These are phyloP conservation scores for Exophiala dermatitidis DNA, from an alignment of 2,329 filamentous ascomycete species.

Conservation along the genomic window DNA sequence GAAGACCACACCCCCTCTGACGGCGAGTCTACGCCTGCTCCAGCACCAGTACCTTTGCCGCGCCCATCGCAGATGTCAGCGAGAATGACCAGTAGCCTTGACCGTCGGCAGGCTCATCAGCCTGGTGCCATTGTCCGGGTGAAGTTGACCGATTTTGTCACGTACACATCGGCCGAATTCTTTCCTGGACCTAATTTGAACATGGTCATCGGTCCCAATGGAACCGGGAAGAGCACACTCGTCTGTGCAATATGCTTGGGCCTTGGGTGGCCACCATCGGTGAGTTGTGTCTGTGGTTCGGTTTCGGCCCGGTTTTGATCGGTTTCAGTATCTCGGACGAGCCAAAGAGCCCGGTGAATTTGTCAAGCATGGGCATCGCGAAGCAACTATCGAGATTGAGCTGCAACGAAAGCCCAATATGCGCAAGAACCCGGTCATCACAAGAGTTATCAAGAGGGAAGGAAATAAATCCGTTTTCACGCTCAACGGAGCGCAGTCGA, in stretches of 20 bases:
- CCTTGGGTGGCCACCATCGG: conserved; percentile 69
- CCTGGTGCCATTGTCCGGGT: conserved; percentile 86
- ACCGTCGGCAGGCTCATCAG: conserved; percentile 36
- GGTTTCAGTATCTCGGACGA: conserved; percentile 63
- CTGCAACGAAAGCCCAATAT: conserved; percentile 50
- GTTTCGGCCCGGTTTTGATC: conserved; percentile 2
- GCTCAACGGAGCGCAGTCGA: conserved; percentile 59
- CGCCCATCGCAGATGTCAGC: not conserved
- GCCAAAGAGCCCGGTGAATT: conserved; percentile 81
- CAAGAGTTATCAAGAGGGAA: conserved; percentile 69
- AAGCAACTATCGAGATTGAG: conserved; percentile 84
- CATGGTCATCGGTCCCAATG: conserved; percentile 98
- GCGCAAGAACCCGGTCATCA: conserved; percentile 63
- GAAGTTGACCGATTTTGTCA: conserved; percentile 82
- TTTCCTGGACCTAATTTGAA: conserved; percentile 86
- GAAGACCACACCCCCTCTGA: conserved; percentile 16
- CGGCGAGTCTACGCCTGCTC: not conserved
- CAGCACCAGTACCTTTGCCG: not conserved
- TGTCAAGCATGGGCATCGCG: conserved; percentile 77
- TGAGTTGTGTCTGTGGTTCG: conserved; percentile 29
- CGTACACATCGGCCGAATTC: conserved; percentile 88
- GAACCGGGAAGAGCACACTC: conserved; percentile 93
- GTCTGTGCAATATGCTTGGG: conserved; percentile 95
- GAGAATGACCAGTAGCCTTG: not conserved
- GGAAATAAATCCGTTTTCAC: conserved; percentile 75